phyloP scores from a whole-genome alignment of 768 basidiomycete genomes.

The Austroboletus eburneus region DNA sequence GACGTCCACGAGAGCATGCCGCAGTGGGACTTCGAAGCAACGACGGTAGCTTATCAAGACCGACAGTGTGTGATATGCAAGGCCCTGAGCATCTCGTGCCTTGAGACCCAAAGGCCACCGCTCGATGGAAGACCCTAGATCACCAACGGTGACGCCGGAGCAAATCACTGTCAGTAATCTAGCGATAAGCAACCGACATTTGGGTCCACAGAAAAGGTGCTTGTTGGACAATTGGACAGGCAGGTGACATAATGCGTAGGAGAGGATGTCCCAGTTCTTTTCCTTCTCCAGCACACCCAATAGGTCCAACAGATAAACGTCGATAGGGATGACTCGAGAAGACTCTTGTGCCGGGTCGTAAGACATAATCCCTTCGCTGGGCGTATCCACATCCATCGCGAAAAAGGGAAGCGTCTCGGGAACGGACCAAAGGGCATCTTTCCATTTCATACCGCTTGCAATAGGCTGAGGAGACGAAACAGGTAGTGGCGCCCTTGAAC shows the following conservation, averaged over 20 bases:
- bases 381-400: conserved; percentile 50
- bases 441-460: conserved; percentile 31
- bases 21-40: conserved; percentile 65
- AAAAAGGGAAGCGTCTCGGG: conserved; percentile 64
- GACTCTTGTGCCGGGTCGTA: conserved; percentile 51
- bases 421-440: conserved; percentile 58
- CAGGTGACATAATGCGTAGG: conserved; percentile 87
- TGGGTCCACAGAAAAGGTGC: conserved; percentile 92
- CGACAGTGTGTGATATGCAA: conserved; percentile 83
- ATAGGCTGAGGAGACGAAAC: conserved; percentile 23
- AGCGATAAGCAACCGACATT: conserved; percentile 59
- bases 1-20: conserved; percentile 69
- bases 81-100: conserved; percentile 77
- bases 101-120: conserved; percentile 61
- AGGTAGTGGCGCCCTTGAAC: conserved; percentile 48
- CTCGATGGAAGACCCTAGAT: conserved; percentile 53
- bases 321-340: conserved; percentile 60
- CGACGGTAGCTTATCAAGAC: conserved; percentile 84
- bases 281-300: conserved; percentile 67
- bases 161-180: conserved; percentile 66
- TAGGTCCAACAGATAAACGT: conserved; percentile 64
- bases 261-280: conserved; percentile 88
- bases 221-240: conserved; percentile 93
- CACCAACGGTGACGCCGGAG: conserved; percentile 54
- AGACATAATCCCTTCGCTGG: conserved; percentile 64